Percentiles rank a stretch among this genome's conserved stretches.
phyloP scores from a whole-genome alignment of 371 early-diverging fungal genomes.

The Globomyces sp. region DNA sequence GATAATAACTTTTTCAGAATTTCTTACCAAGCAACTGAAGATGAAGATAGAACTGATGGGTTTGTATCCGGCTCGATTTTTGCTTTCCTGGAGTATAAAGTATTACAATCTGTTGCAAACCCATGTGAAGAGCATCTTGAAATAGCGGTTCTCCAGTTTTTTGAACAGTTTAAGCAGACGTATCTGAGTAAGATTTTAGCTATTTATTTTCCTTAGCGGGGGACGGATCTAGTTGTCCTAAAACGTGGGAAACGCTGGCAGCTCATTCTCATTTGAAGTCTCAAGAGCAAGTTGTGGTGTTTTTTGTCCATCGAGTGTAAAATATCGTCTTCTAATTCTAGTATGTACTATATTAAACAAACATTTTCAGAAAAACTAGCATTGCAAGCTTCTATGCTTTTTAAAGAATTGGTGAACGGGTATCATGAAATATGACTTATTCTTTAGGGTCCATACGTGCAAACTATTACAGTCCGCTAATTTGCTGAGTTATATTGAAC shows the following conservation, averaged over 20 bases:
- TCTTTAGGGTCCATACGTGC: constrained; percentile 3
- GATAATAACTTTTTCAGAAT: constrained; percentile 8
- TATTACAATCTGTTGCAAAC: not conserved
- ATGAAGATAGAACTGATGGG: constrained; percentile 11
- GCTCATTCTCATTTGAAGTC: constrained; percentile 3
- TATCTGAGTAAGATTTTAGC: not conserved
- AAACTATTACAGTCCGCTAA: constrained; percentile 8
- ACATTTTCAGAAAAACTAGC: not conserved
- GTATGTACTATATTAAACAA: constrained; percentile 10
- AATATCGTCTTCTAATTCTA: not conserved
- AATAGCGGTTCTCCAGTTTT: not conserved
- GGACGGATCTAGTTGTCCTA: constrained; percentile 6
- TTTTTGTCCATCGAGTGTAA: constrained; percentile 7
- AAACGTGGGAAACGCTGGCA: constrained; percentile 12
- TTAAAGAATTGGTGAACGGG: constrained; percentile 17
- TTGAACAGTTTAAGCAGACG: constrained; percentile 15
- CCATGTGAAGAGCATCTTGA: constrained; percentile 13
- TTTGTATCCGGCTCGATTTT: not conserved
- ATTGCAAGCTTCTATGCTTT: not conserved
- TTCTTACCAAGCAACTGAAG: constrained; percentile 11
- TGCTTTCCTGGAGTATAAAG: constrained; percentile 2
- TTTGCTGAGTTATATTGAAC: not conserved
- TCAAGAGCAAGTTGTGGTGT: constrained; percentile 9
- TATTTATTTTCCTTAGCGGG: constrained; percentile 2
- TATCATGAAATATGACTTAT: not conserved